A percentile compares a stretch with the other conserved stretches of the same genome.
Conservation (phyloP, 805 yeast genomes). For the Cyberlindnera suaveolens region DNA sequence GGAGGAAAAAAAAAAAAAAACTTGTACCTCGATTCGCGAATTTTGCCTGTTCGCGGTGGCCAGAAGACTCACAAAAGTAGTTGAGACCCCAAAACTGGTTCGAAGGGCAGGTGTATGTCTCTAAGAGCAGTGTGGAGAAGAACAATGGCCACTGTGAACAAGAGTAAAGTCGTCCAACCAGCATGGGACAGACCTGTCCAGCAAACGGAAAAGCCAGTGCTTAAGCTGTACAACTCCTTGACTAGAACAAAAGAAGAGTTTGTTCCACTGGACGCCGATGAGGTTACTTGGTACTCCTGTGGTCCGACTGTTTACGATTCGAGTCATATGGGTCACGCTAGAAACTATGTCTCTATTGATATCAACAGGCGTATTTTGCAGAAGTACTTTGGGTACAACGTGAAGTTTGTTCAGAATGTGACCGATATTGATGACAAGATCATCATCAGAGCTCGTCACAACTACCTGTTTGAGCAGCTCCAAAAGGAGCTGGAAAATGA, state of each 20-base stretch:
- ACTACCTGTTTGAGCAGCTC: conserved; percentile 65
- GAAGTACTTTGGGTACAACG: conserved; percentile 87
- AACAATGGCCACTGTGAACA: conserved; percentile 22
- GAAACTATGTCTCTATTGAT: conserved; percentile 93
- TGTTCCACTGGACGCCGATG: conserved; percentile 56
- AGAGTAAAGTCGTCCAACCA: conserved; percentile 40
- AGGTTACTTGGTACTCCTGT: conserved; percentile 92
- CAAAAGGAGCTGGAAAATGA: conserved; percentile 25
- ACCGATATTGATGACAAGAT: conserved; percentile 99
- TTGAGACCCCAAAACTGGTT: background rate
- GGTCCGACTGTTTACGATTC: conserved; percentile 98
- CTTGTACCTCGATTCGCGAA: no score
- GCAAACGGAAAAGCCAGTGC: conserved; percentile 28
- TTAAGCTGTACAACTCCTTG: conserved; percentile 75
- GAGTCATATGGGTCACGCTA: conserved; percentile 97
- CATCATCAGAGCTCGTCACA: conserved; percentile 90
- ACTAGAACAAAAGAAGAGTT: conserved; percentile 78
- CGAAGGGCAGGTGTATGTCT: conserved; percentile 3
- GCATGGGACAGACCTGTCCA: conserved; percentile 40
- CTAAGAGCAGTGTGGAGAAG: conserved; percentile 4
- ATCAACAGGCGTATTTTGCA: conserved; percentile 84
- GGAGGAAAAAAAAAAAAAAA: no score
- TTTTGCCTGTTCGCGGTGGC: no score
- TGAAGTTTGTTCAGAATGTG: conserved; percentile 88
- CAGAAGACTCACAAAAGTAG: no score